These are phyloP conservation scores for Balamuthia mandrillaris DNA, from an alignment of 208 protist species.

Conservation along the genomic window DNA sequence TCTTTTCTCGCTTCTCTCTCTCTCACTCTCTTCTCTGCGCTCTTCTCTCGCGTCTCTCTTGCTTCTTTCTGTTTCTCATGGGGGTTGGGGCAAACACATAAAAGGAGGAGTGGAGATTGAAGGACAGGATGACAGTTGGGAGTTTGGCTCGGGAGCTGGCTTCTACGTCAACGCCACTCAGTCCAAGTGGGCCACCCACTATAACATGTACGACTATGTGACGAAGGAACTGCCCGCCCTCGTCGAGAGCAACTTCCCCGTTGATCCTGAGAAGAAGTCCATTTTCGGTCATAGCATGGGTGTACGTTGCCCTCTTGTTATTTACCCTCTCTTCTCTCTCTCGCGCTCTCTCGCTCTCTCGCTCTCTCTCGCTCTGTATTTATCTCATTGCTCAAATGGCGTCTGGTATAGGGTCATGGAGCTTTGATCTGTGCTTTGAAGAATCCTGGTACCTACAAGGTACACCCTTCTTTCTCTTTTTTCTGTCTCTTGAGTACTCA, in stretches of 20 bases:
- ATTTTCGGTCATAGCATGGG: constrained; percentile 74
- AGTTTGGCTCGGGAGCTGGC: constrained; percentile 68
- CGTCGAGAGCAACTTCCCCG: constrained; percentile 42
- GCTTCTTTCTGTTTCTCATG: background rate
- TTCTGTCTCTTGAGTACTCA: background rate
- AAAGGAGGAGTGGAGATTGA: constrained; percentile 49
- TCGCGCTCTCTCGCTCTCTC: no score
- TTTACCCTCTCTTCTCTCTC: background rate
- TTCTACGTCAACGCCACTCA: constrained; percentile 78
- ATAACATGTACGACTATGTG: constrained; percentile 76
- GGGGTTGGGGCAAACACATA: background rate
- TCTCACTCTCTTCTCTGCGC: constrained; percentile 46
- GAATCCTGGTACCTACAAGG: constrained; percentile 58
- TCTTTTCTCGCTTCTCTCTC: constrained; percentile 9
- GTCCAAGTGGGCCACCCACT: constrained; percentile 62
- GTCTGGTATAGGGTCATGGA: constrained; percentile 72
- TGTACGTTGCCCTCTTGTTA: constrained; percentile 16
- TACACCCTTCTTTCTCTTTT: background rate
- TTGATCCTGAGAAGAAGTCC: constrained; percentile 23
- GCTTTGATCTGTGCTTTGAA: constrained; percentile 63
- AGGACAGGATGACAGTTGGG: constrained; percentile 60
- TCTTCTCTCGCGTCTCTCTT: no score
- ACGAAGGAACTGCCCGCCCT: constrained; percentile 67
- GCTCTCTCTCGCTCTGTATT: background rate
- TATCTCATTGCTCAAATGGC: background rate